A percentile compares a stretch with the other conserved stretches of the same genome.
These are phyloP conservation scores for Syncephalastrum sp. DNA, from an alignment of 371 early-diverging fungal genomes.

Conservation along the genomic window DNA sequence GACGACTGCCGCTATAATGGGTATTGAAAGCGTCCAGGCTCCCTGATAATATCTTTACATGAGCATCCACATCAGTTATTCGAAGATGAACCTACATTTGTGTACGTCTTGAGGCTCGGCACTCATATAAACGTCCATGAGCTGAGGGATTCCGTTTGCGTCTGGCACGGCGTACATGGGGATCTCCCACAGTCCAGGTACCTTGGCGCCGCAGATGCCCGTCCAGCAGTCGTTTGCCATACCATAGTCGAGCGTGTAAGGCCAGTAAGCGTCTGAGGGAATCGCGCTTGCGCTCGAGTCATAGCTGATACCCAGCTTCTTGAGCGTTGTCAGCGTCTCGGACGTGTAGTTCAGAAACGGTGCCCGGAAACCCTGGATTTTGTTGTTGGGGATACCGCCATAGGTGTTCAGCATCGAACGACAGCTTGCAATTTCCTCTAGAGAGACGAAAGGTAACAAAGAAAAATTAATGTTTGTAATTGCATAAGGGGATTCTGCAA, in stretches of 20 bases:
- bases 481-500: neutral
- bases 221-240: conserved; percentile 69
- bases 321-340: conserved; percentile 45
- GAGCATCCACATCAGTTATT: conserved; percentile 1
- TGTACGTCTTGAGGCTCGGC: conserved; percentile 41
- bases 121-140: conserved; percentile 71
- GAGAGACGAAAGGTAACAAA: neutral
- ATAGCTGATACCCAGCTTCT: conserved; percentile 57
- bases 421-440: conserved; percentile 53
- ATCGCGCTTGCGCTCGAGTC: conserved; percentile 64
- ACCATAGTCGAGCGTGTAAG: conserved; percentile 74
- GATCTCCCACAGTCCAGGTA: conserved; percentile 72
- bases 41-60: conserved; percentile 22
- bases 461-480: too few species aligned
- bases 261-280: conserved; percentile 56
- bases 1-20: conserved; percentile 60
- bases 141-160: conserved; percentile 38
- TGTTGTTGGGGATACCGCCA: conserved; percentile 63
- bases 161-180: conserved; percentile 59
- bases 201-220: conserved; percentile 47
- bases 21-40: conserved; percentile 48
- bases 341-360: conserved; percentile 68
- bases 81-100: conserved; percentile 25
- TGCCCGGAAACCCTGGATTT: conserved; percentile 69
- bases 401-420: conserved; percentile 56